These are phyloP conservation scores for Monascus ruber DNA, from an alignment of 2,329 filamentous ascomycete genomes.

Conservation along the genomic window DNA sequence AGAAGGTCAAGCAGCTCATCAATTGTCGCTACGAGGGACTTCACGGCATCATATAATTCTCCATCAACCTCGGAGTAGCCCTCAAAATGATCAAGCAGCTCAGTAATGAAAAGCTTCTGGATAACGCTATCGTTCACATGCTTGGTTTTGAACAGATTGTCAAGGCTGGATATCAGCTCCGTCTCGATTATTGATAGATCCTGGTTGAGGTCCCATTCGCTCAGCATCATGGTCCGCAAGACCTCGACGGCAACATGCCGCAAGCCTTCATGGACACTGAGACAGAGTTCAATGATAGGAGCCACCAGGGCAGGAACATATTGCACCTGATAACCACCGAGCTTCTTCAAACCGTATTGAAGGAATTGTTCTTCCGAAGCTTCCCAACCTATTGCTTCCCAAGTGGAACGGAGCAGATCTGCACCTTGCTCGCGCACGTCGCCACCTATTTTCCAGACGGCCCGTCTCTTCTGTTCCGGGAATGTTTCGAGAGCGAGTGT, in stretches of 20 bases:
- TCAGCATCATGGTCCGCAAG: slow-evolving; percentile 94
- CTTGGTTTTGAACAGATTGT: slow-evolving; percentile 80
- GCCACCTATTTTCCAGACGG: slow-evolving; percentile 97
- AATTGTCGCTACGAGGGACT: slow-evolving; percentile 68
- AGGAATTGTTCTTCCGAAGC: slow-evolving; percentile 66
- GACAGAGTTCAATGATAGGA: slow-evolving; percentile 83
- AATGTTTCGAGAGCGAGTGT: slow-evolving; percentile 88
- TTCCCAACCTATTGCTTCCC: slow-evolving; percentile 97
- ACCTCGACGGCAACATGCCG: slow-evolving; percentile 85
- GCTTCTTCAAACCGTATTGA: slow-evolving; percentile 66
- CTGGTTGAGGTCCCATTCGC: slow-evolving; percentile 92
- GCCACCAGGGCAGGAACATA: slow-evolving; percentile 88
- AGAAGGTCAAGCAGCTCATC: slow-evolving; percentile 86
- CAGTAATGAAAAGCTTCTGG: slow-evolving; percentile 83
- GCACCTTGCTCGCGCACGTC: slow-evolving; percentile 90
- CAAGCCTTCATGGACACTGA: slow-evolving; percentile 88
- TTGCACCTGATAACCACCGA: slow-evolving; percentile 96
- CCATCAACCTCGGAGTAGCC: slow-evolving; percentile 59
- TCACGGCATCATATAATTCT: slow-evolving; percentile 62
- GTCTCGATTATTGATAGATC: slow-evolving; percentile 86
- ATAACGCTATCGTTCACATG: slow-evolving; percentile 76
- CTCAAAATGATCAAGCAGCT: slow-evolving; percentile 72
- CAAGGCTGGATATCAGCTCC: slow-evolving; percentile 90
- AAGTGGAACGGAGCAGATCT: slow-evolving; percentile 69
- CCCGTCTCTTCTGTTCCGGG: slow-evolving; percentile 87